Base-by-base conservation (phyloP, 495 filamentous ascomycete genomes). In the Podospora sp. region DNA sequence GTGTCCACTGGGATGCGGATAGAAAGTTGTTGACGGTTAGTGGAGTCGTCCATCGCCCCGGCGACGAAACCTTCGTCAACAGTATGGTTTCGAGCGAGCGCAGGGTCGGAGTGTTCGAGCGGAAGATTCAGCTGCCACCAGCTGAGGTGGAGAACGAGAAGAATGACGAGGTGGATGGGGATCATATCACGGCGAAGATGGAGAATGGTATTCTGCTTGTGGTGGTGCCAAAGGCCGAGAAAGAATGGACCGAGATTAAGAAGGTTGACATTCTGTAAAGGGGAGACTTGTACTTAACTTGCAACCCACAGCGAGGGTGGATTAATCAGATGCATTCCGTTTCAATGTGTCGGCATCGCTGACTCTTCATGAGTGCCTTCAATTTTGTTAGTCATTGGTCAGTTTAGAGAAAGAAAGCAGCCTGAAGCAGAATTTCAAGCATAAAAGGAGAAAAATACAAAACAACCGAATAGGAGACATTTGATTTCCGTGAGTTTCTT, bases 1-100 rank as follows among this genome's bases (percentile, higher is more conserved):
- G 83, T 57, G 86, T 96, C 40, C 87, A 87, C 75, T 96, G 88
- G 80, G 88, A 94, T 71, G 81, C 85, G 2, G 87, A 91, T 7
- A 86, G 88, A 73, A 83, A 80, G 21, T 81, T 84, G 52, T 75
- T 96, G 51, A 84, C 81, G 63, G 79, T 96, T 58, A 84, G 86
- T 0, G 92, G 92, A 20, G 87, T 93, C 6, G 82, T 92, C 25
- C 83, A 92, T 70, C 83, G 90, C 1, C 88, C 86, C 11, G 90
- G 89, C 1, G 87, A 88, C 67, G 92, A 94, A 73, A 86, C 88
- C 62, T 84, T 92, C 73, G 76, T 93, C 74, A 85, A 87, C 73
- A 83, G 83, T 6, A 75, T 95, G 49, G 18, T 73, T 26, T 85
- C 81, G 2, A 82, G 85, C 68, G 91, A 92, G 82, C 82, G 91